Conservation (phyloP, 306 rosid genomes). For the Castanopsis chinensis region DNA sequence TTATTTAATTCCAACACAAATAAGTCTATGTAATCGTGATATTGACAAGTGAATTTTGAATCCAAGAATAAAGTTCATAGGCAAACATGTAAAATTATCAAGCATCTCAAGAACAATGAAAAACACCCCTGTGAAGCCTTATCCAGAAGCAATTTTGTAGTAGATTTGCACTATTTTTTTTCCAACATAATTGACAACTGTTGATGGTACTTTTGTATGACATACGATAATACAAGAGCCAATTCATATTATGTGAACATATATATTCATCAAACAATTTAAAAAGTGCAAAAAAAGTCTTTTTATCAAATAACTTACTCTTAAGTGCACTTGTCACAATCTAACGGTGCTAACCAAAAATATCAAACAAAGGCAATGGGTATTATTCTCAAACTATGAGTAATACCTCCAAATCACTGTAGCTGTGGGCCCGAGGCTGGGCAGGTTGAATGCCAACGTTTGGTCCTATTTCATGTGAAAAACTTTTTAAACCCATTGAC, state of each 20-base stretch:
- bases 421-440: slow-evolving; percentile 11
- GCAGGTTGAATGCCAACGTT: neutral
- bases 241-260: neutral
- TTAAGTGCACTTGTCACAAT: neutral
- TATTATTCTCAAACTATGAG: neutral
- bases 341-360: neutral
- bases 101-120: neutral
- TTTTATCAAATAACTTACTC: neutral
- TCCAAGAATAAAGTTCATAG: neutral
- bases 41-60: neutral
- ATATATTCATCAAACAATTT: neutral
- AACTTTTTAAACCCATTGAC: neutral
- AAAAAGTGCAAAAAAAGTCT: neutral
- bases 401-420: slow-evolving; percentile 5
- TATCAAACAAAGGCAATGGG: neutral
- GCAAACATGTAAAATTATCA: neutral
- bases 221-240: neutral
- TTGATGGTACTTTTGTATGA: neutral
- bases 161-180: neutral
- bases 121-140: neutral
- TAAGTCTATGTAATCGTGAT: neutral
- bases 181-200: neutral
- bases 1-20: neutral
- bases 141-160: neutral
- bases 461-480: slow-evolving; percentile 9